These are phyloP conservation scores for Teratosphaeriaceae sp. DNA, from an alignment of 2,329 filamentous ascomycete genomes.

Conservation along the genomic window DNA sequence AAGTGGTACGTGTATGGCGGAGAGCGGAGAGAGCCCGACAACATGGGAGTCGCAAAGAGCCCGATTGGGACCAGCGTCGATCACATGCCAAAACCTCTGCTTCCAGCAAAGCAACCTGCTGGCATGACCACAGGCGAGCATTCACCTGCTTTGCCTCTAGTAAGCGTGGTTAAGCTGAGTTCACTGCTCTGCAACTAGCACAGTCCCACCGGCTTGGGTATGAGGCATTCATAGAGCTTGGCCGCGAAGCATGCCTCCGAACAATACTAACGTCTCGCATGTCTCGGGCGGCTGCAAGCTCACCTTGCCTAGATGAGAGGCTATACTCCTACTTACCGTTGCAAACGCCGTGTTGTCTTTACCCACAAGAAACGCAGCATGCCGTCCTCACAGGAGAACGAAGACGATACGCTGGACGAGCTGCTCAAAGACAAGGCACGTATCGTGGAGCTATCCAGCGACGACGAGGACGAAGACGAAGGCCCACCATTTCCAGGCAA, in stretches of 20 bases:
- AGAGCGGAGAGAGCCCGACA: too few species aligned
- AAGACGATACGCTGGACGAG: constrained; percentile 24
- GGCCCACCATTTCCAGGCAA: constrained; percentile 25
- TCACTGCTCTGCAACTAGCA: background rate
- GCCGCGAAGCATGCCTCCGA: constrained; percentile 10
- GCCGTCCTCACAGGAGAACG: constrained; percentile 9
- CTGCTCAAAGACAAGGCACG: constrained; percentile 18
- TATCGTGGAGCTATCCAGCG: constrained; percentile 28
- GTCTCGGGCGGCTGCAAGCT: constrained; percentile 2
- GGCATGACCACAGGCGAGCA: too few species aligned
- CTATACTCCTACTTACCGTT: background rate
- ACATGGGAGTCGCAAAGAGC: too few species aligned
- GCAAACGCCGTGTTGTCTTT: constrained; percentile 3
- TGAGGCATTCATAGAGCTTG: background rate
- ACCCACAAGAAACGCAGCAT: constrained; percentile 7
- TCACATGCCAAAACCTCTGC: too few species aligned
- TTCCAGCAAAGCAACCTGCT: too few species aligned
- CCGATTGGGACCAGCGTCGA: too few species aligned
- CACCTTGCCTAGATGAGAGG: background rate
- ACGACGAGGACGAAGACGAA: constrained; percentile 16
- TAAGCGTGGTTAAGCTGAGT: too few species aligned
- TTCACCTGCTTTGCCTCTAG: too few species aligned
- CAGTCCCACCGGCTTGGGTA: background rate
- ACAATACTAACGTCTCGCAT: constrained; percentile 11
- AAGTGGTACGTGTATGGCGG: too few species aligned